Evolutionary conservation across 2,329 filamentous ascomycete species (phyloP), one percentile per base, ranked within the genome.

Genomic region (Cladophialophora yegresii): DNA sequence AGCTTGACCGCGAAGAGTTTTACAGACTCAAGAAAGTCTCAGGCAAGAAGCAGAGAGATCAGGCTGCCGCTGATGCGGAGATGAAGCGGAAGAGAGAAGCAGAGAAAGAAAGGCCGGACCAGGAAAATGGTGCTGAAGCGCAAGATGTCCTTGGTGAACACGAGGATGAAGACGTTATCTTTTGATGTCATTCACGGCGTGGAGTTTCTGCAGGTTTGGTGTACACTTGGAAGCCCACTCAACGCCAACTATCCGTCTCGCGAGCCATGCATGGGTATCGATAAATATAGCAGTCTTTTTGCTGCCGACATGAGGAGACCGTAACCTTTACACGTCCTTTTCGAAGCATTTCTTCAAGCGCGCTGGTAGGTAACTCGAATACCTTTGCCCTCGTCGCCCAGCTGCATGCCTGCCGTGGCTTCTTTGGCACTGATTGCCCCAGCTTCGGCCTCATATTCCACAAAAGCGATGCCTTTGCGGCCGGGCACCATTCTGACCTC

Each of bases 351-450:
- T 12, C 2, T 59, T 76, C 83, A 96, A 81, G 96, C 91, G 74
- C 93, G 85, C 81, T 98, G 95, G 83, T 96, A 99, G 13, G 95
- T 97, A 69, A 99, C 93, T 80, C 95, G 96, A 77, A 99, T 91
- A 7, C 87, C 82, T 79, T 92, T 91, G 70, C 85, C 85, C 53
- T 87, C 87, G 20, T 87, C 87, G 59, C 89, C 90, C 71, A 99
- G 81, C 26, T 86, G 82, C 86, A 95, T 93, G 23, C 92, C 92
- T 12, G 91, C 89, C 33, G 92, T 96, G 69, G 89, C 92, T 82
- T 98, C 93, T 83, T 96, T 98, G 20, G 95, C 95, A 61, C 87
- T 89, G 72, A 96, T 96, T 30, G 95, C 93, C 49, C 91, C 92
- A 54, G 88, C 84, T 79, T 98, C 92, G 70, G 86, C 88, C 73